Base-by-base conservation (phyloP, 345 rosid genomes). In the Rhodomyrtus tomentosa region DNA sequence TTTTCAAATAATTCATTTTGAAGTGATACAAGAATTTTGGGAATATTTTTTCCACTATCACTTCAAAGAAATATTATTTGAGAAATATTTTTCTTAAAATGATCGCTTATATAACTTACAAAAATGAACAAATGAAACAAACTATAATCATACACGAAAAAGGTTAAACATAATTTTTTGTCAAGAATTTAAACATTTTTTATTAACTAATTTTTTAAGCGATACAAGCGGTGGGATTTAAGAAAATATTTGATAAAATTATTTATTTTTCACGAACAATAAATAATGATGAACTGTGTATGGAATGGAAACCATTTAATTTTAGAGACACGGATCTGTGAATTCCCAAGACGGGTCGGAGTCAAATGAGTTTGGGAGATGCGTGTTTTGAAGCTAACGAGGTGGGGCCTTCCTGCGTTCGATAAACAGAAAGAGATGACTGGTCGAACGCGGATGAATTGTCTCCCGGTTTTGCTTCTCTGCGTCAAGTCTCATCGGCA, bases 331-430 rank as follows among this genome's bases (percentile, higher is more conserved):
- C 11, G 1, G 51, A 25, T 81, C 40, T 51, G 83, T 4, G 42
- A 68, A 68, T 68, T 36, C 42, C 83, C 56, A 50, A 27, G 83
- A 50, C 32, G 56, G 56, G 38, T 36, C 36, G 55, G 36, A 29
- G 54, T 52, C 42, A 81, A 82, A 72, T 21, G 68, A 49, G 48
- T 50, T 4, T 14, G 50, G 53, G 18, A 80, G 36, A 68, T 24
- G 83, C 3, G 48, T 40, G 24, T 0, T 82, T 27, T 14, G 36
- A 36, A 29, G 83, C 38, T 50, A 81, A 40, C 25, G 25, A 16
- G 53, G 56, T 82, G 83, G 83, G 83, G 59, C 62, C 42, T 21
- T 82, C 22, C 5, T 38, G 83, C 24, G 29, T 25, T 82, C 83
- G 7, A 55, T 38, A 52, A 24, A 53, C 83, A 54, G n/a, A n/a